Evolutionary conservation across 2,329 filamentous ascomycete species (phyloP).

Genomic region (Westerdykella ornata): DNA sequence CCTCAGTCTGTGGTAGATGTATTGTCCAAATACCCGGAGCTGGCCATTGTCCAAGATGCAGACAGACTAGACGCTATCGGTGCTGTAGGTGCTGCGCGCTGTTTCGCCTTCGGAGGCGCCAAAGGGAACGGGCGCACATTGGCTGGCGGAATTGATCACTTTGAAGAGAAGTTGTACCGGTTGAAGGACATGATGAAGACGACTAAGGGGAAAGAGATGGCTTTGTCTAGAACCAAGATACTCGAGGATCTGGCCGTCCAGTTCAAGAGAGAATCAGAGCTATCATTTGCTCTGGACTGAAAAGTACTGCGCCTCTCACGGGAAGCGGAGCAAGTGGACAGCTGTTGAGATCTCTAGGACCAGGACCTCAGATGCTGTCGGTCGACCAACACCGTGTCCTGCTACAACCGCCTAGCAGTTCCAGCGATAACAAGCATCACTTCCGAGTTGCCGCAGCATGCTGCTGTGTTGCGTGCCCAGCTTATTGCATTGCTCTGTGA

Average conservation of each 20-base stretch:
- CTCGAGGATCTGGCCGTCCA: conserved; percentile 10
- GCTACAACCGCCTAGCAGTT: no score
- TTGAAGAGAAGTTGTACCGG: conserved; percentile 31
- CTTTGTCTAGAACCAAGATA: conserved; percentile 9
- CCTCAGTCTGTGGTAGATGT: conserved; percentile 54
- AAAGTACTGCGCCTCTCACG: no score
- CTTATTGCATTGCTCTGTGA: no score
- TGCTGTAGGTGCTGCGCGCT: conserved; percentile 72
- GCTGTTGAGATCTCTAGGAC: no score
- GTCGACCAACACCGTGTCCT: no score
- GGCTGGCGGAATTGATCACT: conserved; percentile 29
- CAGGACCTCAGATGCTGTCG: no score
- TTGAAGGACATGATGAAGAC: conserved; percentile 36
- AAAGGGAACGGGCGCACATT: conserved; percentile 22
- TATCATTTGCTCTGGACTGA: conserved; percentile 7
- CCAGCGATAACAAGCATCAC: no score
- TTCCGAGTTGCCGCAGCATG: no score
- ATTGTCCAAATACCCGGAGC: conserved; percentile 61
- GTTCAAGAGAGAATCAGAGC: conserved; percentile 11
- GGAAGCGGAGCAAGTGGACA: no score
- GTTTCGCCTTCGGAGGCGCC: conserved; percentile 65
- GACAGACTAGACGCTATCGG: conserved; percentile 89
- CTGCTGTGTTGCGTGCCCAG: no score
- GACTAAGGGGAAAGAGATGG: conserved; percentile 15
- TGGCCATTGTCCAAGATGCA: conserved; percentile 84